phyloP scores from a whole-genome alignment of 169 alveolate species.

The Babesia ovata region DNA sequence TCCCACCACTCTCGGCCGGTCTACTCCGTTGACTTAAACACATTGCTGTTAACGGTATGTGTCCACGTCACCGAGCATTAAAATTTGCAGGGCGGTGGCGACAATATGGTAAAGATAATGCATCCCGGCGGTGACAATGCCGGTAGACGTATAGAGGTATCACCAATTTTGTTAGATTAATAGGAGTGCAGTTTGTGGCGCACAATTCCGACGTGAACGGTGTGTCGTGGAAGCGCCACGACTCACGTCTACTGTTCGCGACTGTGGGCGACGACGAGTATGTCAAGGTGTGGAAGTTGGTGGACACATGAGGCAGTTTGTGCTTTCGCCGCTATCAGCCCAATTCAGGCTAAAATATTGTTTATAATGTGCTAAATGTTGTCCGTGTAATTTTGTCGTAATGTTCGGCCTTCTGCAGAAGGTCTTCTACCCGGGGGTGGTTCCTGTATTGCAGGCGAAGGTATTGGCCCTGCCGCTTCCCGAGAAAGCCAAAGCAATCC shows the following conservation, averaged over 20 bases:
- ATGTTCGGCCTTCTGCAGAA: conserved; percentile 52
- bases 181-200: conserved; percentile 47
- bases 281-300: conserved; percentile 71
- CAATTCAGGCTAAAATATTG: not conserved
- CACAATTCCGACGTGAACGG: conserved; percentile 76
- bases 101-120: conserved; percentile 52
- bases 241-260: conserved; percentile 59
- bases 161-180: not conserved
- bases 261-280: conserved; percentile 79
- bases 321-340: not conserved
- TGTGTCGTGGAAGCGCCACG: conserved; percentile 72
- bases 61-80: not conserved
- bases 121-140: conserved; percentile 19
- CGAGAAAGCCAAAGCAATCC: conserved; percentile 34
- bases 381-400: not conserved
- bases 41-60: conserved; percentile 60
- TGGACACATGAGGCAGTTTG: not conserved
- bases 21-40: conserved; percentile 67
- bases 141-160: not conserved
- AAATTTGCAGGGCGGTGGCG: conserved; percentile 64
- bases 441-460: conserved; percentile 65
- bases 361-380: not conserved
- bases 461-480: conserved; percentile 65
- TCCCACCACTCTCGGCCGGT: conserved; percentile 72
- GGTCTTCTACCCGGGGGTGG: conserved; percentile 65